Conservation (phyloP, 306 rosid genomes). For the Lupinus albus region DNA sequence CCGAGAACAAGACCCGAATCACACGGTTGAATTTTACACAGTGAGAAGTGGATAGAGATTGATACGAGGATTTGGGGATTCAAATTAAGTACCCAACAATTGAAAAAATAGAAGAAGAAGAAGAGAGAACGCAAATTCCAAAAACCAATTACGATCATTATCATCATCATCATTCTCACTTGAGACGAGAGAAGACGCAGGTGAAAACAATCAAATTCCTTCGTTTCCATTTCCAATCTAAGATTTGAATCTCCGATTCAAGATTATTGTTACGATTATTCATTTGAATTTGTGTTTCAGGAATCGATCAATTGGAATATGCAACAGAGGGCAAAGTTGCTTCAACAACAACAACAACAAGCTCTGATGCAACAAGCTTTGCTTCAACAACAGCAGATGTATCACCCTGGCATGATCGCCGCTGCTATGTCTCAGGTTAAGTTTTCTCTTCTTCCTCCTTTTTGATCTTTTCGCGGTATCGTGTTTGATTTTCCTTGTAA, state of each 20-base stretch:
- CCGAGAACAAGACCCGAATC: slow-evolving; percentile 26
- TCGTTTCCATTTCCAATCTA: not conserved
- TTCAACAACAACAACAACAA: slow-evolving; percentile 61
- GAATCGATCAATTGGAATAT: slow-evolving; percentile 42
- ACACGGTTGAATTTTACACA: not conserved
- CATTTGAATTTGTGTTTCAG: not conserved
- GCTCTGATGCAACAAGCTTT: slow-evolving; percentile 77
- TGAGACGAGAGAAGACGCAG: not conserved
- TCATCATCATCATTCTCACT: not conserved
- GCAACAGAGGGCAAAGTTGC: slow-evolving; percentile 72
- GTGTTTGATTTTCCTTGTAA: no score
- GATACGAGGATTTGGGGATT: slow-evolving; percentile 51
- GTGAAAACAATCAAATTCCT: not conserved
- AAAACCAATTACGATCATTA: not conserved
- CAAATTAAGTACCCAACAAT: slow-evolving; percentile 34
- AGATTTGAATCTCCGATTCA: slow-evolving; percentile 1
- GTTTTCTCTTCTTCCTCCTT: no score
- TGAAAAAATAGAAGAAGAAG: slow-evolving; percentile 39
- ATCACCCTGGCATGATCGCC: slow-evolving; percentile 75
- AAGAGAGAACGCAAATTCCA: slow-evolving; percentile 28
- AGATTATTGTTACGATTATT: not conserved
- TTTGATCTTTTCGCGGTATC: no score
- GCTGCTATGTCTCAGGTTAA: slow-evolving; percentile 66
- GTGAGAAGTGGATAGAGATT: slow-evolving; percentile 57
- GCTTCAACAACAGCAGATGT: slow-evolving; percentile 76